Base-by-base conservation (phyloP, 225 moss, liverwort and hornwort genomes). In the Physcomitrellopsis africana region DNA sequence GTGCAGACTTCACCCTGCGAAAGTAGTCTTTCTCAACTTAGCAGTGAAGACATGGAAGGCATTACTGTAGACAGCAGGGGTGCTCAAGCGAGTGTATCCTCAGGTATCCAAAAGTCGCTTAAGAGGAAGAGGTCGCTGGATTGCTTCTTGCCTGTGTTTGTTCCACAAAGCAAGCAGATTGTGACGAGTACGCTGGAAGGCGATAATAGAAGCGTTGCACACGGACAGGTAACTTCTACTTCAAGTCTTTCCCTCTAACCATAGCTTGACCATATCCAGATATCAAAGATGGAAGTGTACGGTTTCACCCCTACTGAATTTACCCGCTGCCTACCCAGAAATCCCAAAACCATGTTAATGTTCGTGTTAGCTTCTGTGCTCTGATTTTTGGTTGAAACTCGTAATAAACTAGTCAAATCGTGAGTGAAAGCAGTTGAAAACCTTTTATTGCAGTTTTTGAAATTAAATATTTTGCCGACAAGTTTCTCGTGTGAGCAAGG, bases 51-150 rank as follows among this genome's bases (percentile, higher is more conserved):
- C n/a, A 49, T 76, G 71, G 72, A 71, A 67, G 67, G 45, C 45
- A 27, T 60, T 64, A 73, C 76, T 2, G 79, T 64, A 73, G 79
- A 82, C 63, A 77, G 68, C 56, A 37, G 32, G 77, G 73, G 77
- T 73, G 68, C 65, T 42, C 79, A 76, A 73, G 82, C 77, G 74
- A 64, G 67, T 71, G 82, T 59, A 48, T 16, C 63, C 18, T 32
- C 52, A 52, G 32, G 60, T 27, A 62, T 77, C 71, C 68, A 78
- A 9, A 46, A 66, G 77, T 11, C 65, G 66, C 53, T 70, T 8
- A 76, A 73, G 59, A 82, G 79, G 65, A 82, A 79, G 70, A 70
- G 78, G 32, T 37, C 32, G 73, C 37, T 79, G 73, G 76, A 22
- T 51, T 79, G 66, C 62, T 56, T 72, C 73, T 70, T 61, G 32